Percentiles rank a stretch among this genome's conserved stretches.
Conservation (phyloP, 2,329 filamentous ascomycete species). For the Coniochaeta sp. region DNA sequence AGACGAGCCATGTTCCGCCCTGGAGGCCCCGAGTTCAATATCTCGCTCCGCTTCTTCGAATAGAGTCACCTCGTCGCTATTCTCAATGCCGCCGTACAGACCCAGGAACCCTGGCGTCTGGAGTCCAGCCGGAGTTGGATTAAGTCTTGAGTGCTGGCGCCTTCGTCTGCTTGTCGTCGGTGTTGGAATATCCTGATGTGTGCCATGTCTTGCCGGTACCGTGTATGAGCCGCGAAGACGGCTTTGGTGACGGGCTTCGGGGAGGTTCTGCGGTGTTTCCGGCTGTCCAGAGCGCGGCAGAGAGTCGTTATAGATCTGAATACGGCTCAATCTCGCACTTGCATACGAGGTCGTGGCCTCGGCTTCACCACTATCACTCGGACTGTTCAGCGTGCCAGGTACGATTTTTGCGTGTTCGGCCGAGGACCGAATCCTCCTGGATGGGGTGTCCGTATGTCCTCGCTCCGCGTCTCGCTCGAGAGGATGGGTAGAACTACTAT, state of each 20-base stretch:
- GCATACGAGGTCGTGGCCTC: neutral
- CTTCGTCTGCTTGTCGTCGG: constrained; percentile 11
- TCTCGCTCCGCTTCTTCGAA: constrained; percentile 17
- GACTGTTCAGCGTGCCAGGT: neutral
- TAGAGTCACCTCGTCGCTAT: constrained; percentile 32
- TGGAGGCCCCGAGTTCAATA: neutral
- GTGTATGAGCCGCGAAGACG: constrained; percentile 35
- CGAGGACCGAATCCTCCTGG: neutral
- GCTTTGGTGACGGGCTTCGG: constrained; percentile 39
- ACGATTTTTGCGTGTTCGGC: neutral
- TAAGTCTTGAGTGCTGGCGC: constrained; percentile 15
- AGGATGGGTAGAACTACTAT: neutral
- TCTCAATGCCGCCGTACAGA: constrained; percentile 41
- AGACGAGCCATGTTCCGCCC: neutral
- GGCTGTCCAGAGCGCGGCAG: constrained; percentile 35
- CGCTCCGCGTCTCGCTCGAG: neutral
- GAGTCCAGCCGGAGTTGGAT: constrained; percentile 29
- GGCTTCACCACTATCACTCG: neutral
- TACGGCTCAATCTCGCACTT: constrained; percentile 1
- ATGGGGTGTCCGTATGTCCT: neutral
- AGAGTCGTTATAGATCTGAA: constrained; percentile 39
- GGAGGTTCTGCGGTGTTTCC: constrained; percentile 42
- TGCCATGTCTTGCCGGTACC: constrained; percentile 23
- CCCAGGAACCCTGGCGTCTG: constrained; percentile 35
- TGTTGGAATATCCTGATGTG: constrained; percentile 11